These are phyloP conservation scores for Microsporum ferrugineum DNA, from an alignment of 2,329 filamentous ascomycete species.

Conservation along the genomic window DNA sequence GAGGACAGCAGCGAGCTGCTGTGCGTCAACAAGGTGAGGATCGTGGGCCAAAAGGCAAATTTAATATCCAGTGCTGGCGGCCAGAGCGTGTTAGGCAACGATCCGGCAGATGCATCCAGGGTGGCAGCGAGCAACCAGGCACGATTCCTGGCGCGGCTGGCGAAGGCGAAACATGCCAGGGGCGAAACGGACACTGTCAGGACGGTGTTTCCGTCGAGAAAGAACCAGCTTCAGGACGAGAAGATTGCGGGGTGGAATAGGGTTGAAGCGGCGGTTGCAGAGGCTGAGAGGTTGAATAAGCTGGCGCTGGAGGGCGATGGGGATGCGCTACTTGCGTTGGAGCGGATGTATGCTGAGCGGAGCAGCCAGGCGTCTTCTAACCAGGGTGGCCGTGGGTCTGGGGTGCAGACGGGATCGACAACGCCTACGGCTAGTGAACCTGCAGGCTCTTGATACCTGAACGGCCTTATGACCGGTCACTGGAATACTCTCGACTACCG, in stretches of 20 bases:
- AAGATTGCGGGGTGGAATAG: constrained; percentile 28
- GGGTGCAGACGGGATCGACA: not conserved
- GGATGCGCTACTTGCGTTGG: constrained; percentile 25
- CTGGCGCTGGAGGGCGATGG: constrained; percentile 28
- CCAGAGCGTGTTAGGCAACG: not conserved
- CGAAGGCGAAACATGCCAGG: constrained; percentile 51
- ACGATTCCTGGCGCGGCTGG: constrained; percentile 54
- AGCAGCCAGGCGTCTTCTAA: constrained; percentile 7
- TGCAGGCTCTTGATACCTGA: not conserved
- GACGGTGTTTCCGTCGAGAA: constrained; percentile 40
- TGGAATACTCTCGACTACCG: not conserved
- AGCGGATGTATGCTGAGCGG: constrained; percentile 25
- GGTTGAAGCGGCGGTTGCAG: constrained; percentile 27
- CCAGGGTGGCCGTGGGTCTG: not conserved
- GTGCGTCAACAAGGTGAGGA: constrained; percentile 56
- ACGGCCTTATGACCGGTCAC: not conserved
- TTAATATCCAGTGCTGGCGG: constrained; percentile 38
- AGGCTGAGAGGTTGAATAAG: constrained; percentile 28
- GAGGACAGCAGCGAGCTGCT: constrained; percentile 58
- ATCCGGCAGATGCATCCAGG: constrained; percentile 14
- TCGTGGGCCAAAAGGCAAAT: constrained; percentile 55
- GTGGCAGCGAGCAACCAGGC: constrained; percentile 33
- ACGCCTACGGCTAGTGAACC: not conserved
- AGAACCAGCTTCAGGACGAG: constrained; percentile 24
- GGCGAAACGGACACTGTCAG: constrained; percentile 55